Percentiles rank a stretch among this genome's conserved stretches.
Conservation (phyloP, 768 basidiomycete genomes). For the Kondoa malvinella region DNA sequence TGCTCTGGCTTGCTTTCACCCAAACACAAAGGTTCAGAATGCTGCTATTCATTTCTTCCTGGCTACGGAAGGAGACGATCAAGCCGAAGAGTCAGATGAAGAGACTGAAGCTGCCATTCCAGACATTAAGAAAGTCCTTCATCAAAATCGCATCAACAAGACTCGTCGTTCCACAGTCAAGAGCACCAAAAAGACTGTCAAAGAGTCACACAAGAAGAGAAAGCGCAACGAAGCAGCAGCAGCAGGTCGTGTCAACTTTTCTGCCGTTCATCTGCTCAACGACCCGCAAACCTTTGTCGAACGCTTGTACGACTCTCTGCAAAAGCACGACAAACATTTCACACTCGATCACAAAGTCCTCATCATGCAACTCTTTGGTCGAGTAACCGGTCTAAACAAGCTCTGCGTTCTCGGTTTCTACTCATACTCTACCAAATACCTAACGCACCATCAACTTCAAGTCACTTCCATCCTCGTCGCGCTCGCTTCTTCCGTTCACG, state of each 20-base stretch:
- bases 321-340: constrained; percentile 78
- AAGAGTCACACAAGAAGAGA: constrained; percentile 53
- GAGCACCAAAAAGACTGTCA: constrained; percentile 56
- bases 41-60: constrained; percentile 93
- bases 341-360: constrained; percentile 93
- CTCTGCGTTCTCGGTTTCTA: constrained; percentile 87
- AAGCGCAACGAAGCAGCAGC: constrained; percentile 22
- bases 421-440: constrained; percentile 77
- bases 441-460: constrained; percentile 75
- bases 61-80: constrained; percentile 44
- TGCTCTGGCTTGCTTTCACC: constrained; percentile 80
- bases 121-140: constrained; percentile 57
- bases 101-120: constrained; percentile 51
- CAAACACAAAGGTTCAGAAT: constrained; percentile 79
- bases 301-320: constrained; percentile 70
- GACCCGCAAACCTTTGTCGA: constrained; percentile 94
- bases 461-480: constrained; percentile 84
- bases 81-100: constrained; percentile 52
- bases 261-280: constrained; percentile 75
- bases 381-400: constrained; percentile 83
- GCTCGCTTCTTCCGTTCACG: constrained; percentile 86
- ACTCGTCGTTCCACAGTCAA: constrained; percentile 70
- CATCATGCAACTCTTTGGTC: constrained; percentile 86
- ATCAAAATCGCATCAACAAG: constrained; percentile 82
- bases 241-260: constrained; percentile 49